Evolutionary conservation across 495 filamentous ascomycete genomes (phyloP).

Genomic region (Penicillium manginii): DNA sequence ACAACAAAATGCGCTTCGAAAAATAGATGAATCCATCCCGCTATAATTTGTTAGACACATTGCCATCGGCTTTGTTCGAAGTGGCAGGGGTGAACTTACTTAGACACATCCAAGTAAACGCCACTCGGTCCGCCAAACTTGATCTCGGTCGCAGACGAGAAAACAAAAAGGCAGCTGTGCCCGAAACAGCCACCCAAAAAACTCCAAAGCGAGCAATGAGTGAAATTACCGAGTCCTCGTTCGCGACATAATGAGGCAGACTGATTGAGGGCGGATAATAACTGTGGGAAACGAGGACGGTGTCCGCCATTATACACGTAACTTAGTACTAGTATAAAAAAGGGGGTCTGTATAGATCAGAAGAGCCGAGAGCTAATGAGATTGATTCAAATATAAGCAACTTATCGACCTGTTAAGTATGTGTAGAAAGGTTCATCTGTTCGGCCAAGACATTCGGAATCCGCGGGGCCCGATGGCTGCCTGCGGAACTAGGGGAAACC

Average conservation of each 20-base stretch:
- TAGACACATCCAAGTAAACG: constrained; percentile 5
- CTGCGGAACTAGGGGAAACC: not conserved
- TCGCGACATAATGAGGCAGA: not conserved
- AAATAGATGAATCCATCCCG: constrained; percentile 66
- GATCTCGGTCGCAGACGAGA: not conserved
- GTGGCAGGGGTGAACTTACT: not conserved
- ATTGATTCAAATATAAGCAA: not conserved
- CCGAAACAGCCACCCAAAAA: constrained; percentile 1
- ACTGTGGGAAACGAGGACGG: not conserved
- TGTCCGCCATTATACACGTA: not conserved
- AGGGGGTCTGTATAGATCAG: not conserved
- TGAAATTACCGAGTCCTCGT: constrained; percentile 2
- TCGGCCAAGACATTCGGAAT: not conserved
- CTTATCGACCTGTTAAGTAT: not conserved
- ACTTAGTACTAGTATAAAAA: not conserved
- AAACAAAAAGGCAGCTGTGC: not conserved
- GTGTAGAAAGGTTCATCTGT: not conserved
- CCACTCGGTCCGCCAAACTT: not conserved
- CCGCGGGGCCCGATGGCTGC: not conserved
- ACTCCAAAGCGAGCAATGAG: constrained; percentile 1
- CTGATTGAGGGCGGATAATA: not conserved
- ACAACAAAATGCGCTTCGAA: constrained; percentile 76
- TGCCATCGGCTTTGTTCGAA: not conserved
- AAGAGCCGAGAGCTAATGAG: not conserved
- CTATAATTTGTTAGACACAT: constrained; percentile 34